A percentile compares a stretch with the other conserved stretches of the same genome.
These are phyloP conservation scores for Endoconidiophora laricicola DNA, from an alignment of 2,329 filamentous ascomycete species.

Conservation along the genomic window DNA sequence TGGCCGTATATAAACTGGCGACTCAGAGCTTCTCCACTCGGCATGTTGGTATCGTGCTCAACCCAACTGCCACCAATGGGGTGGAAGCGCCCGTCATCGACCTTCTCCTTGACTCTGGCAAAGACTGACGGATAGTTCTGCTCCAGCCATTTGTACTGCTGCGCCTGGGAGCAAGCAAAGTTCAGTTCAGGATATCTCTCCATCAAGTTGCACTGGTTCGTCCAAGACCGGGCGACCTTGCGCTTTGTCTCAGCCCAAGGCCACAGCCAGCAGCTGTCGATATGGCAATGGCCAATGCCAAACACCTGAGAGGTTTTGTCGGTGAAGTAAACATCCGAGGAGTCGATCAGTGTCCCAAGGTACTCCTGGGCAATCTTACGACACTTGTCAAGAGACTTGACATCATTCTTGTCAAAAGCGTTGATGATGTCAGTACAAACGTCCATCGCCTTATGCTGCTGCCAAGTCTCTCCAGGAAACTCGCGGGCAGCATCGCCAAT, in stretches of 20 bases:
- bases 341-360: constrained; percentile 65
- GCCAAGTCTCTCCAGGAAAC: constrained; percentile 74
- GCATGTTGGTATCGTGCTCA: constrained; percentile 95
- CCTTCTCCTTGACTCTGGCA: constrained; percentile 78
- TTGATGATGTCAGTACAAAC: constrained; percentile 82
- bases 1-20: constrained; percentile 94
- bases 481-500: constrained; percentile 84
- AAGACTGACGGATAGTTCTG: constrained; percentile 75
- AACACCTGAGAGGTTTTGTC: constrained; percentile 63
- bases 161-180: constrained; percentile 84
- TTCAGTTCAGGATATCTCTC: constrained; percentile 87
- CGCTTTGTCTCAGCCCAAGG: constrained; percentile 95
- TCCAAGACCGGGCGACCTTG: constrained; percentile 91
- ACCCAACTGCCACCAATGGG: constrained; percentile 97
- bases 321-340: constrained; percentile 65
- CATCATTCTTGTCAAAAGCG: constrained; percentile 63
- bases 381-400: constrained; percentile 61
- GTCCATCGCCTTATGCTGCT: constrained; percentile 72
- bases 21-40: constrained; percentile 83
- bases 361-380: constrained; percentile 74
- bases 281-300: constrained; percentile 91
- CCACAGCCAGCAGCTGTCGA: constrained; percentile 98
- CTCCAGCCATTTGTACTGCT: constrained; percentile 97
- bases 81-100: constrained; percentile 80
- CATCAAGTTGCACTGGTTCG: constrained; percentile 88